Base-by-base conservation (phyloP, 2,329 filamentous ascomycete species). In the Didymosphaeria variabile region DNA sequence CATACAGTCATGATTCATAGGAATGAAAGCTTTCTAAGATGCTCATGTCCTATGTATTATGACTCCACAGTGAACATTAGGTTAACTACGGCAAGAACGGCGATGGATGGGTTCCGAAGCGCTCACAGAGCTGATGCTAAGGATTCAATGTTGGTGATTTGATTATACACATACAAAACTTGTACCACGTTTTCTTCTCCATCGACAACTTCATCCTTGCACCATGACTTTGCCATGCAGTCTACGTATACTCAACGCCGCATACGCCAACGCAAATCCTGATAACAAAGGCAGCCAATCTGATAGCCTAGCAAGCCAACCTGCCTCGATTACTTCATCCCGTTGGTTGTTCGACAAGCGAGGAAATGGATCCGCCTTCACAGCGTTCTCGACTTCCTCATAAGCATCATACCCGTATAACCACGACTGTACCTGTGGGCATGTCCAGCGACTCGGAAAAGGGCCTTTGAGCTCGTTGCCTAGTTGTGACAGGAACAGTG, bases 381-480 rank as follows among this genome's bases (percentile, higher is more conserved):
- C 55, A 40, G 60, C 67, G 36, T 51, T 61, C 60, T 75, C 69
- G 1, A 76, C 74, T 42, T 76, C 75, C 32, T 71, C 65, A 29
- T 60, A 62, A 36, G 73, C 74, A 62, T 77, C 71, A 64, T 77
- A 77, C 5, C 75, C 73, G 57, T 76, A 77, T 9, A 77, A 57
- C 75, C 75, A 77, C 23, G 69, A 70, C 55, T 77, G 74, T 19
- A 77, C 72, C 36, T 73, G 62, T 17, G 74, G 75, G 65, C 75
- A 77, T 8, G 73, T 76, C 83, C 88, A 88, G 52, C 88, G 79
- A 74, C 86, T 88, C 0, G 88, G 89, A 65, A 90, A 91, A 1
- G 84, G 81, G n/a, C 66, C 67, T n/a, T 67, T 50, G 1, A 80
- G 82, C 55, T 85, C 80, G 54, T 81, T 82, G 1, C 83, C 87